A percentile compares a stretch with the other conserved stretches of the same genome.
Conservation (phyloP, 164 flowering plant species). For the Chimonanthus salicifolius region DNA sequence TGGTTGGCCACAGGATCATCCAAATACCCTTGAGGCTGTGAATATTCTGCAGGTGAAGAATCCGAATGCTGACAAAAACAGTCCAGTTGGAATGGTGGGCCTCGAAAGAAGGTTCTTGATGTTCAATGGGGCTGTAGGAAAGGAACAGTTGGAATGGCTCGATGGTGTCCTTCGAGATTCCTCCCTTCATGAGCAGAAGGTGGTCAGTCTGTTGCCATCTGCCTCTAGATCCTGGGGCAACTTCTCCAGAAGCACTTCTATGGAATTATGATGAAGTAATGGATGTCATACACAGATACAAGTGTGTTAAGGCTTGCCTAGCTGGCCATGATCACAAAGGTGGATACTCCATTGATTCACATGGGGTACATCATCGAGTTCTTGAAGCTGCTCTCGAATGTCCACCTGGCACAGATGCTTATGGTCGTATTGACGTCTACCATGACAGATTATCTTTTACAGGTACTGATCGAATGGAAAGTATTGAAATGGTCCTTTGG, state of each 20-base stretch:
- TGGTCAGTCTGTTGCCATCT: slow-evolving; percentile 84
- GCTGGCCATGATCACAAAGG: slow-evolving; percentile 93
- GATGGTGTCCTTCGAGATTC: slow-evolving; percentile 60
- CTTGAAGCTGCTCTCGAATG: slow-evolving; percentile 95
- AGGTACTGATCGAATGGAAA: slow-evolving; percentile 60
- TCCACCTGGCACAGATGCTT: slow-evolving; percentile 78
- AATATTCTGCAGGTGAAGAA: slow-evolving; percentile 57
- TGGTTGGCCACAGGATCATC: slow-evolving; percentile 86
- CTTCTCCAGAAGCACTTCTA: slow-evolving; percentile 53
- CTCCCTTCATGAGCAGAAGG: slow-evolving; percentile 52
- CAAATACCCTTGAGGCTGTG: slow-evolving; percentile 50
- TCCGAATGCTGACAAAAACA: slow-evolving; percentile 77
- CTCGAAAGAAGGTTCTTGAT: slow-evolving; percentile 70
- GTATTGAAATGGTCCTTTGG: slow-evolving; percentile 55
- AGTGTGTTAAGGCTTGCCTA: slow-evolving; percentile 79
- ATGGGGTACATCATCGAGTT: slow-evolving; percentile 78
- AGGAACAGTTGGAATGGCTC: slow-evolving; percentile 72
- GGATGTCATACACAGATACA: slow-evolving; percentile 61
- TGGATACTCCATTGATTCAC: slow-evolving; percentile 66
- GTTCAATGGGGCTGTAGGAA: slow-evolving; percentile 90
- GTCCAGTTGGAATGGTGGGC: slow-evolving; percentile 59
- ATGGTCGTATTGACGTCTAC: slow-evolving; percentile 66
- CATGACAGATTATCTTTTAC: slow-evolving; percentile 50
- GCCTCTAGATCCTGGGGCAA: slow-evolving; percentile 67
- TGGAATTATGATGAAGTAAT: slow-evolving; percentile 95